Evolutionary conservation across 2,329 filamentous ascomycete genomes (phyloP), one percentile per base, ranked within the genome.

Genomic region (Hypoxylon sp.): DNA sequence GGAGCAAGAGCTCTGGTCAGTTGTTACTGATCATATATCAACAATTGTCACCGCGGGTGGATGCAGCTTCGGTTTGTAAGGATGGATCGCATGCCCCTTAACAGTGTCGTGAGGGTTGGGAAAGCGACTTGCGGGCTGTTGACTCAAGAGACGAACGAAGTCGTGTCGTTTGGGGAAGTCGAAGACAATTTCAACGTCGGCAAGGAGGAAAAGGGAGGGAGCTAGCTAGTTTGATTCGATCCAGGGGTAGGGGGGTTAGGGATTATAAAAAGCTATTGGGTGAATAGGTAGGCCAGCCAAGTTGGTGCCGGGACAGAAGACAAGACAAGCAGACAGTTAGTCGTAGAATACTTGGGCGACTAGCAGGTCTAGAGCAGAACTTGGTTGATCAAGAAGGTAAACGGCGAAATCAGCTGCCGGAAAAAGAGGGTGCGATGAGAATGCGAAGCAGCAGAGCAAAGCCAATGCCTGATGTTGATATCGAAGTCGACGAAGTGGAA

Each of bases 1-100:
- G 31, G 53, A 58, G 56, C 55, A 45, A 58, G 68, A 70, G 60
- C 48, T 48, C 31, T 55, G 60, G 51, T 59, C 62, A 55, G 58
- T 56, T 55, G 61, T 13, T 55, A 51, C 58, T 46, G 57, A 63
- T 62, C 54, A 55, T 55, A 40, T 37, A 46, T 60, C 63, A 60
- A 58, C 49, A 57, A 56, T 60, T 63, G 66, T 69, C 66, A 69
- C 65, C 67, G 64, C 60, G 55, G 64, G 62, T 64, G 61, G 48
- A 58, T 64, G 62, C 65, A 68, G 55, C 42, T 54, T 24, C 51
- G 42, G 63, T 58, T 62, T 67, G 55, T 50, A 35, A 65, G 51
- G 43, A 55, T 51, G 52, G 62, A 63, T 63, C 47, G 53, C 64
- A 69, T 67, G 52, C 63, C 64, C 63, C 48, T 29, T 48, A 43